A percentile compares a stretch with the other conserved stretches of the same genome.
Evolutionary conservation across 2,329 filamentous ascomycete genomes (phyloP).

Genomic region (Aspergillus transmontanensis): DNA sequence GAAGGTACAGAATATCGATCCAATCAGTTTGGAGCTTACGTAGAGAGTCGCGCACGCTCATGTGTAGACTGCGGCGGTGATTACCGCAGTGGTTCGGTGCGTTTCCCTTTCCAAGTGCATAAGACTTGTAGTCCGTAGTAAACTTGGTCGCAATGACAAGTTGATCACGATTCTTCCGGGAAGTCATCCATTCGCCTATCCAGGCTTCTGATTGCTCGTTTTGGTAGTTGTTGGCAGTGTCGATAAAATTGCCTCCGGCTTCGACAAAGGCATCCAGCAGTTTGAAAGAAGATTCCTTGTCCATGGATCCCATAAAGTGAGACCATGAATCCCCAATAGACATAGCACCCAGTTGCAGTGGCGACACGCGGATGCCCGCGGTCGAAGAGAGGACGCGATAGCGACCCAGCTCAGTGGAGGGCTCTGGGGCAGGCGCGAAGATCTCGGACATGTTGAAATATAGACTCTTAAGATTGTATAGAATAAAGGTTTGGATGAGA

Average conservation of each 20-base stretch:
- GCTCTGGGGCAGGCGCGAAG: conserved; percentile 48
- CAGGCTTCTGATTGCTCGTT: conserved; percentile 64
- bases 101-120: conserved; percentile 53
- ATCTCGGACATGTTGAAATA: conserved; percentile 28
- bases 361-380: conserved; percentile 68
- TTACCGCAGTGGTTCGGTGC: conserved; percentile 50
- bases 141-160: conserved; percentile 73
- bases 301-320: conserved; percentile 64
- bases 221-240: conserved; percentile 72
- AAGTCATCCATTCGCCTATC: conserved; percentile 72
- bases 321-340: conserved; percentile 46
- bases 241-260: conserved; percentile 73
- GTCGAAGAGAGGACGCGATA: conserved; percentile 69
- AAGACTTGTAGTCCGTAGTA: conserved; percentile 46
- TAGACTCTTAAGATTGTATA: not conserved
- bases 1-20: conserved; percentile 58
- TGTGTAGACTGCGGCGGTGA: conserved; percentile 43
- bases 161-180: conserved; percentile 65
- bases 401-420: conserved; percentile 63
- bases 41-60: conserved; percentile 49
- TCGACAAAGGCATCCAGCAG: conserved; percentile 69
- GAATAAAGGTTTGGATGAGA: not conserved
- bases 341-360: conserved; percentile 52
- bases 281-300: conserved; percentile 62
- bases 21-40: conserved; percentile 56